Base-by-base conservation (phyloP, 2,329 filamentous ascomycete genomes). In the Blumeria graminis region DNA sequence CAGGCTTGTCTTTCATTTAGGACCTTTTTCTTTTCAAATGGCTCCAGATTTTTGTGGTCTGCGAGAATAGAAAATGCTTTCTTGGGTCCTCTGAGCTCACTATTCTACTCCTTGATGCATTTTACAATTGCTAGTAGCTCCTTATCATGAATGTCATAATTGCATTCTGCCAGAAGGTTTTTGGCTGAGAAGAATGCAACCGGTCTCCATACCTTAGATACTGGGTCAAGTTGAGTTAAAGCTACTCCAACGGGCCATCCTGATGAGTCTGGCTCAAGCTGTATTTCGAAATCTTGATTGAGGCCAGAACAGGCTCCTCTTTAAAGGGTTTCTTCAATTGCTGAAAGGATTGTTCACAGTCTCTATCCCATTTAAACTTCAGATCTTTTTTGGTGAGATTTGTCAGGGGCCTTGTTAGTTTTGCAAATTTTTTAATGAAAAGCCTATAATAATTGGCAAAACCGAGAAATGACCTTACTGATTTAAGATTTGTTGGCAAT, bases 91-190 rank as follows among this genome's bases (percentile, higher is more conserved):
- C 22, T 10, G n/a, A 51, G 10, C 46, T 51, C 46, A 38, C 33
- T 54, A 39, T 38, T 54, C 32, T 16, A 54, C n/a, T 54, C 51
- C 39, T 54, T 54, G 16, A 54, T 16, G 46, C 22, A 51, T 34
- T 33, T 51, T 28, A 51, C 33, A n/a, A 51, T 34, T 51, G 28
- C 46, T 33, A 51, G 18, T 51, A 33, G 22, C 46, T 32, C 46
- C 33, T 33, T 51, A 51, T 51, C 46, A 18, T 46, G 41, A 18
- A 46, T 46, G 10, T 46, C 41, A 18, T 46, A 46, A 18, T 46
- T 46, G 7, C 10, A 46, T 9, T 46, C n/a, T 4, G n/a, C 41
- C 5, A 7, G 2, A 51, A 51, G 46, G 18, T 51, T 1, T 28
- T 51, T 33, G 18, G 18, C 46, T 9, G 48, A 18, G 33, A 51